Evolutionary conservation across 1,284 basidiomycete species (phyloP).

Genomic region (Ustilago vetiveriae): DNA sequence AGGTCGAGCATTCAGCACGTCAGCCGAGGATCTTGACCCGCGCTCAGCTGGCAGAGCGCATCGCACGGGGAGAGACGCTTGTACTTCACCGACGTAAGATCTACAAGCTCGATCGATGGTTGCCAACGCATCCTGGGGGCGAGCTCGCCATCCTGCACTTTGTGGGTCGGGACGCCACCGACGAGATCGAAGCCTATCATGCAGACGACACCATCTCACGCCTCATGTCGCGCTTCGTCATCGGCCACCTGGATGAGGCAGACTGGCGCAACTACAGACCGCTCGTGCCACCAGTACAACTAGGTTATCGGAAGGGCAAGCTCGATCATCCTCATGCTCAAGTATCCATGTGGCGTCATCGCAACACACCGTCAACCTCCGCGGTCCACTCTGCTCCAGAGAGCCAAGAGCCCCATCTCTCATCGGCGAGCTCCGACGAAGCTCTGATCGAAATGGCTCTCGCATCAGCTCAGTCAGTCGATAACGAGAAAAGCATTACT

Average conservation of each 20-base stretch:
- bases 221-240: constrained; percentile 76
- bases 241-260: constrained; percentile 77
- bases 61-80: constrained; percentile 72
- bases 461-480: neutral
- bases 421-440: constrained; percentile 15
- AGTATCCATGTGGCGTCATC: constrained; percentile 53
- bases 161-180: constrained; percentile 90
- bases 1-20: constrained; percentile 4
- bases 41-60: constrained; percentile 54
- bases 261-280: constrained; percentile 75
- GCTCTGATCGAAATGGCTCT: constrained; percentile 15
- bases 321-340: constrained; percentile 65
- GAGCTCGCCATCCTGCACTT: constrained; percentile 90
- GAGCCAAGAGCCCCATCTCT: constrained; percentile 7
- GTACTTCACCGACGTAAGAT: constrained; percentile 82
- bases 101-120: constrained; percentile 84
- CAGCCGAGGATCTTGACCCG: constrained; percentile 49
- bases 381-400: constrained; percentile 10
- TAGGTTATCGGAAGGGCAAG: constrained; percentile 71
- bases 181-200: constrained; percentile 95
- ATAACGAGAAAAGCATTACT: neutral
- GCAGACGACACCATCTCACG: constrained; percentile 74
- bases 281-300: constrained; percentile 86
- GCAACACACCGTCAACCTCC: constrained; percentile 16
- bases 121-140: constrained; percentile 87